Evolutionary conservation across 768 basidiomycete genomes (phyloP).

Genomic region (Panaeolus papilionaceus): DNA sequence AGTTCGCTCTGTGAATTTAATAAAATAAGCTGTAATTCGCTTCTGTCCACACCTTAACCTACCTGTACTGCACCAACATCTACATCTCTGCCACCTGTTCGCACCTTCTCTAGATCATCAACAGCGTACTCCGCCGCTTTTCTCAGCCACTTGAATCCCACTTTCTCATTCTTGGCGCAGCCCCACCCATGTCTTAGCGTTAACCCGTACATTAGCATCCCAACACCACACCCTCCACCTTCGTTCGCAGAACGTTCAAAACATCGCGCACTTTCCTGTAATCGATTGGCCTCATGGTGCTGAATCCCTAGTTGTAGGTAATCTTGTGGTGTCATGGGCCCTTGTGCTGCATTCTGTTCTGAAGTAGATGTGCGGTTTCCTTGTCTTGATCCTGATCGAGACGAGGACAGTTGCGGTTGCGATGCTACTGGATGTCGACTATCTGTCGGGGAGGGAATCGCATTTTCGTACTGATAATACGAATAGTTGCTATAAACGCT

Average conservation of each 20-base stretch:
- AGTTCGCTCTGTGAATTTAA: conserved; percentile 65
- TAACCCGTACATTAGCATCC: conserved; percentile 94
- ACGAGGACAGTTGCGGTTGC: conserved; percentile 21
- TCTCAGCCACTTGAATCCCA: conserved; percentile 83
- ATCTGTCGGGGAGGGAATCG: conserved; percentile 50
- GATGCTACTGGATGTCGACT: conserved; percentile 29
- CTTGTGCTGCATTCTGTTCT: conserved; percentile 16
- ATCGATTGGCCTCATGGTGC: conserved; percentile 76
- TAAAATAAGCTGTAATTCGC: neutral
- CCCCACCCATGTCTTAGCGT: conserved; percentile 91
- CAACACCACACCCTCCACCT: conserved; percentile 82
- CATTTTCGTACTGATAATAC: conserved; percentile 63
- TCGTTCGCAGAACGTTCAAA: conserved; percentile 81
- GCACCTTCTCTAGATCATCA: conserved; percentile 71
- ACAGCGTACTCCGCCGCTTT: conserved; percentile 85
- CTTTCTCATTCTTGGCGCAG: conserved; percentile 75
- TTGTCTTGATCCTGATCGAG: conserved; percentile 17
- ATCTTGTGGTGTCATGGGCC: conserved; percentile 58
- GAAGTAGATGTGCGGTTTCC: conserved; percentile 18
- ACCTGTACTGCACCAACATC: conserved; percentile 64
- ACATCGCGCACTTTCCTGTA: conserved; percentile 70
- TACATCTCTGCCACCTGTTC: conserved; percentile 48
- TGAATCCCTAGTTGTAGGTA: conserved; percentile 79
- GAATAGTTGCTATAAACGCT: conserved; percentile 69
- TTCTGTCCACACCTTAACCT: conserved; percentile 17